Evolutionary conservation across 306 rosid genomes (phyloP).

Genomic region (Trifolium repens): DNA sequence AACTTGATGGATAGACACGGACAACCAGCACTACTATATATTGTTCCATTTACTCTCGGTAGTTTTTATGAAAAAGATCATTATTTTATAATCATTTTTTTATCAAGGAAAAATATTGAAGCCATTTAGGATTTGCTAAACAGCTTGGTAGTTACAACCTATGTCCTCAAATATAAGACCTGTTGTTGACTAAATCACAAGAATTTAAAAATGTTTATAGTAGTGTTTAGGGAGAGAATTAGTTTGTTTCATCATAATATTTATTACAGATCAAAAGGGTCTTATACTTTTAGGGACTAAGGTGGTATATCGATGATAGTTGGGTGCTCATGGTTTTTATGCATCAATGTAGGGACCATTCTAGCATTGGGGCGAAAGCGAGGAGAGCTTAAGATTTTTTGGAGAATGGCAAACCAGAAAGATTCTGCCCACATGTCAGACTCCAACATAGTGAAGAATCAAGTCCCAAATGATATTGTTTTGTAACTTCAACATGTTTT

Average conservation of each 20-base stretch:
- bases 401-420: slow-evolving; percentile 85
- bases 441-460: slow-evolving; percentile 57
- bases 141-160: not conserved
- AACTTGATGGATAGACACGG: slow-evolving; percentile 99
- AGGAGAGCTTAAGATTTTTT: slow-evolving; percentile 68
- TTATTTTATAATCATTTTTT: slow-evolving; percentile 6
- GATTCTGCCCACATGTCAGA: slow-evolving; percentile 72
- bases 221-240: too few species aligned
- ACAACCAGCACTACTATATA: slow-evolving; percentile 95
- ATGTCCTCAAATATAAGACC: not conserved
- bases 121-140: not conserved
- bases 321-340: slow-evolving; percentile 22
- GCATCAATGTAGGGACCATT: slow-evolving; percentile 69
- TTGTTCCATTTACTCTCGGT: slow-evolving; percentile 96
- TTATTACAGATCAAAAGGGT: not conserved
- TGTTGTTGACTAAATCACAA: too few species aligned
- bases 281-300: not conserved
- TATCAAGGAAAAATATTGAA: not conserved
- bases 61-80: slow-evolving; percentile 30
- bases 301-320: not conserved
- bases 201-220: too few species aligned
- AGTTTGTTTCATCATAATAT: not conserved
- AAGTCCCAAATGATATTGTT: slow-evolving; percentile 49
- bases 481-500: slow-evolving; percentile 29
- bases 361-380: slow-evolving; percentile 76